Percentiles rank a stretch among this genome's conserved stretches.
Conservation (phyloP, 306 rosid species). For the Sophora flavescens region DNA sequence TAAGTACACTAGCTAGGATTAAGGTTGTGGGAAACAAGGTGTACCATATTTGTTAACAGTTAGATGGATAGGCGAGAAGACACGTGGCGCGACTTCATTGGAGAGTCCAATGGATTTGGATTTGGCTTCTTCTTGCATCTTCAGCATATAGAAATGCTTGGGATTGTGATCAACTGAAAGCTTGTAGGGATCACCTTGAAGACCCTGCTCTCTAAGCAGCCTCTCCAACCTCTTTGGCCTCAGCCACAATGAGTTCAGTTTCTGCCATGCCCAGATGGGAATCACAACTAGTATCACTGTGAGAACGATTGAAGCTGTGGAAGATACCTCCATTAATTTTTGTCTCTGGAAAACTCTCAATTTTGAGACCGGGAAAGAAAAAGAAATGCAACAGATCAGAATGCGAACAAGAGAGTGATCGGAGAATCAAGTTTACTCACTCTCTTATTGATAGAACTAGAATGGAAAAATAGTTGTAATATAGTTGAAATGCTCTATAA, state of each 20-base stretch:
- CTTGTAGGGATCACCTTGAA: conserved; percentile 45
- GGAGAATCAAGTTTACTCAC: no score
- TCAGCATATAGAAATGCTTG: neutral
- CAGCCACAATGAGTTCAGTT: conserved; percentile 51
- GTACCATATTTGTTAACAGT: conserved; percentile 51
- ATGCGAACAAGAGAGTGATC: no score
- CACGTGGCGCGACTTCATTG: conserved; percentile 42
- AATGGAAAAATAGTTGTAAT: no score
- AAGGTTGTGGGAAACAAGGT: no score
- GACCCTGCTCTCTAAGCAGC: conserved; percentile 48
- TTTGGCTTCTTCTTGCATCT: conserved; percentile 39
- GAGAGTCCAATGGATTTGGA: conserved; percentile 54
- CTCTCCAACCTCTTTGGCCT: conserved; percentile 55
- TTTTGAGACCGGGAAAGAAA: no score
- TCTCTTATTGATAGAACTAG: no score
- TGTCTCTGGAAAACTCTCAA: no score
- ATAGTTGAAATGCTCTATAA: no score
- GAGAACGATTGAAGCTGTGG: neutral
- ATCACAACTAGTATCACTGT: neutral
- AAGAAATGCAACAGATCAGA: no score
- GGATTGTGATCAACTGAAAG: conserved; percentile 40
- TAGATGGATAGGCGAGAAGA: conserved; percentile 27
- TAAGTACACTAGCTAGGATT: no score
- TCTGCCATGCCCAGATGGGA: conserved; percentile 45
- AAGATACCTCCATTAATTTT: neutral